Conservation (phyloP, 2,329 filamentous ascomycete genomes). For the Taxawa tesnikishii region DNA sequence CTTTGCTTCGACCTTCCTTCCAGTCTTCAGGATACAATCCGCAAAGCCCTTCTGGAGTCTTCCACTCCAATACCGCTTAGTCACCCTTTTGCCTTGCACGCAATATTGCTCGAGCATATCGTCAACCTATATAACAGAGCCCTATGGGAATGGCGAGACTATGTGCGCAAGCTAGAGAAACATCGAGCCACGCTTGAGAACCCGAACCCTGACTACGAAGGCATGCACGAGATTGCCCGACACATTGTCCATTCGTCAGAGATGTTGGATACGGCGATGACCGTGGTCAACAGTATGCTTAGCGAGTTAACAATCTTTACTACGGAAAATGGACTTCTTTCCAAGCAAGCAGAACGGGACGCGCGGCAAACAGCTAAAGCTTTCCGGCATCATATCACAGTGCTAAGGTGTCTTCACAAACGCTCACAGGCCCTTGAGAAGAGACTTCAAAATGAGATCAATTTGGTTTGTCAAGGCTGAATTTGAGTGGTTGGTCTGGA, state of each 20-base stretch:
- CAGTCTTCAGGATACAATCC: not conserved
- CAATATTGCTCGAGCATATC: constrained; percentile 8
- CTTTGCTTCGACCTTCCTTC: not conserved
- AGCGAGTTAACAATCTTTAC: constrained; percentile 1
- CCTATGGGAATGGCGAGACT: constrained; percentile 10
- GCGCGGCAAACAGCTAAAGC: constrained; percentile 1
- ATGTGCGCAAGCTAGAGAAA: constrained; percentile 9
- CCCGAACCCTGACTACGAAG: constrained; percentile 5
- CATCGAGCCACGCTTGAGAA: constrained; percentile 2
- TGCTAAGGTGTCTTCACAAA: constrained; percentile 10
- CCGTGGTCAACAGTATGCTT: constrained; percentile 9
- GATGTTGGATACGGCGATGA: constrained; percentile 8
- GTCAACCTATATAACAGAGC: constrained; percentile 8
- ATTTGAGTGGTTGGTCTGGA: not conserved
- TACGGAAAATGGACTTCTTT: not conserved
- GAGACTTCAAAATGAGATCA: constrained; percentile 15
- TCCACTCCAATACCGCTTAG: not conserved
- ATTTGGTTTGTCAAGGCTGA: constrained; percentile 7
- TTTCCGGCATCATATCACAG: constrained; percentile 5
- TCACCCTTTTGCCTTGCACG: constrained; percentile 8
- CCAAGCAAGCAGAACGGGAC: constrained; percentile 1
- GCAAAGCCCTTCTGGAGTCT: not conserved
- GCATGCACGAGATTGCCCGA: constrained; percentile 12
- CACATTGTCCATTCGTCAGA: constrained; percentile 13
- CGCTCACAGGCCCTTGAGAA: constrained; percentile 11